Conservation (phyloP, 495 filamentous ascomycete genomes). For the Schizothecium vesticola region DNA sequence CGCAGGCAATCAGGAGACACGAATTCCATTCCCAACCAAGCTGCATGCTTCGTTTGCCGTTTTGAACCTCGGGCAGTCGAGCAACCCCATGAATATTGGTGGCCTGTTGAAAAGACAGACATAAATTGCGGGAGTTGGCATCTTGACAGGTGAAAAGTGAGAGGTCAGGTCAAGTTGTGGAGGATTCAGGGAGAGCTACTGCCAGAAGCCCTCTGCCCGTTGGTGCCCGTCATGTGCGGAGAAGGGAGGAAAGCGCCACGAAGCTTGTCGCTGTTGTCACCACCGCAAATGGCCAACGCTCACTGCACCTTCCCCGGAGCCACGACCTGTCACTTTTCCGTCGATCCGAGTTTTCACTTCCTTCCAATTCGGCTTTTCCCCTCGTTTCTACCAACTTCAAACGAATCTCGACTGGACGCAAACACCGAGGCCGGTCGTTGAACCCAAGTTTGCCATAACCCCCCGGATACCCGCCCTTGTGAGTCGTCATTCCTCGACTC, state of each 20-base stretch:
- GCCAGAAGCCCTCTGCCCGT: no score
- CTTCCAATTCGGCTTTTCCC: neutral
- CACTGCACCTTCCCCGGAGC: neutral
- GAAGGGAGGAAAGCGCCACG: neutral
- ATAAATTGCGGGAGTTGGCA: neutral
- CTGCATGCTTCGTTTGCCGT: neutral
- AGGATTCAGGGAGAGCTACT: no score
- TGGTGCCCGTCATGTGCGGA: no score
- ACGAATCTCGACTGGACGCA: neutral
- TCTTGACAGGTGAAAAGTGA: neutral
- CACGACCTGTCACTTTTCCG: neutral
- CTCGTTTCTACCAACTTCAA: neutral
- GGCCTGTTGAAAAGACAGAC: neutral
- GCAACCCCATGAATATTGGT: neutral
- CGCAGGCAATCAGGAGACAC: neutral
- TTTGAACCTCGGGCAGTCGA: neutral
- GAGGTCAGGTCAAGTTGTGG: neutral
- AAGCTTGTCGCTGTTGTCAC: neutral
- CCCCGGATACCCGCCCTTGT: neutral
- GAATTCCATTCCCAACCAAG: neutral
- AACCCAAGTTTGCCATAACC: neutral
- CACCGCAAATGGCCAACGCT: neutral
- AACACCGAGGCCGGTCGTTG: neutral
- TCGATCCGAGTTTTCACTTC: neutral
- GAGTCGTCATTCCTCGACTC: neutral